Evolutionary conservation across 1,139 yeast species (phyloP).

Genomic region (Yamadazyma friedrichii): DNA sequence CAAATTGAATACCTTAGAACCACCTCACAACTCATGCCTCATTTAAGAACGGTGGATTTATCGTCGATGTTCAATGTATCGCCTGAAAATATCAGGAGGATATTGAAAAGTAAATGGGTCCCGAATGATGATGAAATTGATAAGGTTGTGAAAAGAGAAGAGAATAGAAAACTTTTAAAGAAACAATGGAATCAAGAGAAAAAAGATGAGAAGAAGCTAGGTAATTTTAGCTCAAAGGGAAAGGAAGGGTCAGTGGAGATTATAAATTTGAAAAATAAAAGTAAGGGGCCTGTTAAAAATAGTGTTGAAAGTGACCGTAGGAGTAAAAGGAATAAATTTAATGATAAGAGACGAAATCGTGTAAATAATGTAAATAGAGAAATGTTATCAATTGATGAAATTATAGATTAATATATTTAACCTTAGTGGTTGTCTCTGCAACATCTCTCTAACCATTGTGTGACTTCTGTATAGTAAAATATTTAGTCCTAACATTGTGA

Average conservation of each 20-base stretch:
- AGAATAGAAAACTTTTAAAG: neutral
- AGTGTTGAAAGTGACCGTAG: neutral
- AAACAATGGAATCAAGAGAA: neutral
- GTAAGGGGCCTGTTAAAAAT: too few species aligned
- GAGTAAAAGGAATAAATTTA: neutral
- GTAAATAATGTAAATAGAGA: neutral
- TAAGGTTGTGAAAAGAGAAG: constrained; percentile 4
- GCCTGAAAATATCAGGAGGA: constrained; percentile 82
- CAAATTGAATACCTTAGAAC: constrained; percentile 66
- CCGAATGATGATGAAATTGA: constrained; percentile 58
- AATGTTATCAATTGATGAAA: constrained; percentile 2
- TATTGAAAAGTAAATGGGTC: constrained; percentile 72
- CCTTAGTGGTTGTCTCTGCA: too few species aligned
- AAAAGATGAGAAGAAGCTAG: neutral
- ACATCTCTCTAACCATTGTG: too few species aligned
- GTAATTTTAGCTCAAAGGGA: neutral
- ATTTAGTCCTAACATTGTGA: too few species aligned
- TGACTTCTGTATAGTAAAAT: too few species aligned
- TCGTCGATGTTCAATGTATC: constrained; percentile 68
- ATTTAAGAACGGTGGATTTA: constrained; percentile 56
- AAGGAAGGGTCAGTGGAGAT: neutral
- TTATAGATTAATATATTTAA: constrained; percentile 3
- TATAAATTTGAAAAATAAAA: too few species aligned
- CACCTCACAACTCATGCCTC: constrained; percentile 58
- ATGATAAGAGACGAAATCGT: neutral